Percentiles rank a stretch among this genome's conserved stretches.
phyloP scores from a whole-genome alignment of 148 eudicot species.

The Persicaria tinctoria region DNA sequence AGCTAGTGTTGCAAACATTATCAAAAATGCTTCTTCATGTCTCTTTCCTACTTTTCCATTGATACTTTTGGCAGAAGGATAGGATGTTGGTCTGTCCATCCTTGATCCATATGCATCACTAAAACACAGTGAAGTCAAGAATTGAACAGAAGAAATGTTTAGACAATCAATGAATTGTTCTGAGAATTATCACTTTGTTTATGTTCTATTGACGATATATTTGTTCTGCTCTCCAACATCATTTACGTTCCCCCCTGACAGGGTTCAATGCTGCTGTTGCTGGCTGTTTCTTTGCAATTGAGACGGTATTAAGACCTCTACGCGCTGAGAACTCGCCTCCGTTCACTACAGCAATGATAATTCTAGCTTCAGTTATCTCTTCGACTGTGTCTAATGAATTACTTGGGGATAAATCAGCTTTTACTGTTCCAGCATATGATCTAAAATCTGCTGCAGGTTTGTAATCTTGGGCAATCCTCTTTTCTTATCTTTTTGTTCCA shows the following conservation, averaged over 20 bases:
- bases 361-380: slow-evolving; percentile 89
- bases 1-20: too few relatives aligned
- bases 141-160: too few relatives aligned
- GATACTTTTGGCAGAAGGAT: too few relatives aligned
- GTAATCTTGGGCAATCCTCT: slow-evolving; percentile 21
- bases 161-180: too few relatives aligned
- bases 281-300: slow-evolving; percentile 97
- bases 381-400: slow-evolving; percentile 88
- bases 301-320: slow-evolving; percentile 85
- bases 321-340: slow-evolving; percentile 97
- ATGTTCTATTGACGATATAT: not conserved
- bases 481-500: slow-evolving; percentile 4
- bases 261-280: slow-evolving; percentile 98
- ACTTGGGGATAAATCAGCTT: slow-evolving; percentile 86
- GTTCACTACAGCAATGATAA: slow-evolving; percentile 96
- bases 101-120: too few relatives aligned
- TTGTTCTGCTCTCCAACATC: not conserved
- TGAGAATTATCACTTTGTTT: too few relatives aligned
- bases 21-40: too few relatives aligned
- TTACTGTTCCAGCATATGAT: slow-evolving; percentile 94
- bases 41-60: too few relatives aligned
- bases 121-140: too few relatives aligned
- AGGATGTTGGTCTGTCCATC: too few relatives aligned
- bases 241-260: slow-evolving; percentile 19
- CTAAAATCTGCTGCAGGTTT: slow-evolving; percentile 98